phyloP scores from a whole-genome alignment of 129 eudicot species.

The Flaveria trinervia region DNA sequence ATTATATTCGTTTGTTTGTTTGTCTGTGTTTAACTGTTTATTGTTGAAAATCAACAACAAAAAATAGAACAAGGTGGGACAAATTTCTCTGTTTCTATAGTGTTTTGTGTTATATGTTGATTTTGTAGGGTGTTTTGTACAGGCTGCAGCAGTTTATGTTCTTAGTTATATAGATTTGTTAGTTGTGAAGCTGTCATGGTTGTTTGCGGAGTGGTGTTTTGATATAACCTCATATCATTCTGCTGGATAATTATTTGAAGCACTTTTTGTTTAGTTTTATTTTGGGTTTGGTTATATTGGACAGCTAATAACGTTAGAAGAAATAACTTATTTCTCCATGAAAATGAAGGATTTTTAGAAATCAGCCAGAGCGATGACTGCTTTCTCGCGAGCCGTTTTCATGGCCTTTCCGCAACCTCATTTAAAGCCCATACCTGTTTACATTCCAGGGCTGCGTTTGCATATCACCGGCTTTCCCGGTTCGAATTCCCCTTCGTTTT shows the following conservation, averaged over 20 bases:
- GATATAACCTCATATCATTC: neutral
- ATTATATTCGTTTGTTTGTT: neutral
- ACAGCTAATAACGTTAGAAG: no score
- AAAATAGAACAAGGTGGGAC: neutral
- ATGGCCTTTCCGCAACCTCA: no score
- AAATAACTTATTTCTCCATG: no score
- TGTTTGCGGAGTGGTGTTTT: neutral
- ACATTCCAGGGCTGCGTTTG: no score
- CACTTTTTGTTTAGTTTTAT: neutral
- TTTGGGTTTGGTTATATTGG: neutral
- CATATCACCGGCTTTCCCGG: no score
- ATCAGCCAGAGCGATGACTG: no score
- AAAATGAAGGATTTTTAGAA: no score
- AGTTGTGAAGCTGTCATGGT: neutral
- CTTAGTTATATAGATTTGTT: neutral
- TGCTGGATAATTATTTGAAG: neutral
- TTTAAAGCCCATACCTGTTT: no score
- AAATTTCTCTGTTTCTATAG: constrained; percentile 5
- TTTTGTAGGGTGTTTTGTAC: neutral
- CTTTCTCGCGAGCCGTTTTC: no score
- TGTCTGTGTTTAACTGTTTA: neutral
- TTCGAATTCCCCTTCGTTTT: no score
- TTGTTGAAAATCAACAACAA: neutral
- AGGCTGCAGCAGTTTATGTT: neutral
- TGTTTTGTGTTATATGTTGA: neutral